Percentiles rank a stretch among this genome's conserved stretches.
These are phyloP conservation scores for Pythium periplocum DNA, from an alignment of 352 stramenopile species.

Conservation along the genomic window DNA sequence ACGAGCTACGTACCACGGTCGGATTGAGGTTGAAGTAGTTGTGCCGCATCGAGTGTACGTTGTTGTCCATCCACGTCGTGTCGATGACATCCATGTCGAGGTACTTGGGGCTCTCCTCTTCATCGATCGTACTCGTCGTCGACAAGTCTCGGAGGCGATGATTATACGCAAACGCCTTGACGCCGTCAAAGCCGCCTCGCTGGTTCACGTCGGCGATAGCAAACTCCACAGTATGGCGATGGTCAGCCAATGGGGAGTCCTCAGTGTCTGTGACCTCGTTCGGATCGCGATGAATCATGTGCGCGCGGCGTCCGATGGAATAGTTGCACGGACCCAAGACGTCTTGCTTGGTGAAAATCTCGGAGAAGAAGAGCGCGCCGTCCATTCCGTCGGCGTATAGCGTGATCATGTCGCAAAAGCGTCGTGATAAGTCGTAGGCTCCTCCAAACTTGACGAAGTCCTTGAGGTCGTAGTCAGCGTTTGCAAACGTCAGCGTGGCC, in stretches of 20 bases:
- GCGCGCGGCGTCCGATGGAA: constrained; percentile 20
- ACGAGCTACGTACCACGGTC: constrained; percentile 32
- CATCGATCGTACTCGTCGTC: constrained; percentile 4
- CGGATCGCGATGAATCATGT: constrained; percentile 16
- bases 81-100: constrained; percentile 75
- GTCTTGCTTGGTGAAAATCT: constrained; percentile 20
- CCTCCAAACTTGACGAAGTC: constrained; percentile 14
- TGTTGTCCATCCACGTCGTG: constrained; percentile 75
- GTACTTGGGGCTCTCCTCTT: constrained; percentile 10
- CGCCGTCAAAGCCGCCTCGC: constrained; percentile 40
- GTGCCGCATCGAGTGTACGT: constrained; percentile 61
- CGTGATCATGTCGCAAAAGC: constrained; percentile 32
- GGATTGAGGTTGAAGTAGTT: constrained; percentile 73
- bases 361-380: constrained; percentile 36
- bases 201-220: constrained; percentile 56
- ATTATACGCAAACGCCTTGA: constrained; percentile 53
- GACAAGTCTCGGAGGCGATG: constrained; percentile 14
- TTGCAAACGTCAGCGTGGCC: constrained; percentile 14
- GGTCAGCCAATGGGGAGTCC: too few relatives aligned
- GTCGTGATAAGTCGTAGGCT: constrained; percentile 12
- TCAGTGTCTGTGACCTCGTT: too few relatives aligned
- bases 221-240: constrained; percentile 24
- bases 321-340: constrained; percentile 23
- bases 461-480: constrained; percentile 15
- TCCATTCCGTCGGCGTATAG: constrained; percentile 41